Percentiles rank a stretch among this genome's conserved stretches.
These are phyloP conservation scores for Blastobotrys ciferrii DNA, from an alignment of 1,139 yeast genomes.

Conservation along the genomic window DNA sequence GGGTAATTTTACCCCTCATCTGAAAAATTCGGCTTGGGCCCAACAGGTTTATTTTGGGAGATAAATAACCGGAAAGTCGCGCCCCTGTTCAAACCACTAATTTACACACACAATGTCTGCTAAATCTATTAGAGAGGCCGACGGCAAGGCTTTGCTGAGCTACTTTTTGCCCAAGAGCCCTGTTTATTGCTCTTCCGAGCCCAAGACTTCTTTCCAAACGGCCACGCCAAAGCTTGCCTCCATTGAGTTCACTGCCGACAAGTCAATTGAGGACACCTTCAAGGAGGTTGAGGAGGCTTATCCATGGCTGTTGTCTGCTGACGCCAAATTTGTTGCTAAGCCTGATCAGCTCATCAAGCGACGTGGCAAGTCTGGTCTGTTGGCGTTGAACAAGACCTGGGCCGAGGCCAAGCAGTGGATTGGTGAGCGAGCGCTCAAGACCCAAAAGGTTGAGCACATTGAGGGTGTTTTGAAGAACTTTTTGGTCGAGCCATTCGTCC, in stretches of 20 bases:
- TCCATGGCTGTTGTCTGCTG: constrained; percentile 43
- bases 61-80: not conserved
- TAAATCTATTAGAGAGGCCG: constrained; percentile 47
- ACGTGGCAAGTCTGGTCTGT: constrained; percentile 46
- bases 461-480: constrained; percentile 43
- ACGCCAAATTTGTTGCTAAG: constrained; percentile 45
- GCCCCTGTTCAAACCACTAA: constrained; percentile 24
- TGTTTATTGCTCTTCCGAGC: constrained; percentile 35
- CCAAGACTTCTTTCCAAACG: constrained; percentile 38
- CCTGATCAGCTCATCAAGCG: constrained; percentile 49
- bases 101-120: constrained; percentile 38
- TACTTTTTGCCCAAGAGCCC: constrained; percentile 44
- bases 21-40: constrained; percentile 2
- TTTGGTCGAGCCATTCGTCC: constrained; percentile 48
- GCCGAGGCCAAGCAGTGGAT: constrained; percentile 44
- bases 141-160: constrained; percentile 46
- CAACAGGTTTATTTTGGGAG: constrained; percentile 7
- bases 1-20: constrained; percentile 9
- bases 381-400: constrained; percentile 48
- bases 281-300: constrained; percentile 39
- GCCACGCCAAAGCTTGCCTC: constrained; percentile 43
- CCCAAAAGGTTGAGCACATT: constrained; percentile 43
- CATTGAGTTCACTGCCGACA: constrained; percentile 36
- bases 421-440: constrained; percentile 42
- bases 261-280: constrained; percentile 36